Evolutionary conservation across 345 rosid species (phyloP).

Genomic region (Hibiscus syriacus): DNA sequence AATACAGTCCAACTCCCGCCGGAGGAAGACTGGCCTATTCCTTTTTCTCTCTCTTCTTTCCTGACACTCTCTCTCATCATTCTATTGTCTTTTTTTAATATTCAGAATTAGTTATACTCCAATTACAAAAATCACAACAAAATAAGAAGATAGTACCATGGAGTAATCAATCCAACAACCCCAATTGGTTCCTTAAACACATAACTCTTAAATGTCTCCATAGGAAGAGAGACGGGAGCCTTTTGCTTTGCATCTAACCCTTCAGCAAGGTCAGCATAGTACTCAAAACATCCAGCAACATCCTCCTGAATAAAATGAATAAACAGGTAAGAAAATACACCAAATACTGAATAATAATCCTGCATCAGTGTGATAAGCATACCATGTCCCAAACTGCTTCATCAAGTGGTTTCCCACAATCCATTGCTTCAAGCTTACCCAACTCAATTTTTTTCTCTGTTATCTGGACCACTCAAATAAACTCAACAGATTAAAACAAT

Average conservation of each 20-base stretch:
- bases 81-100: too few species aligned
- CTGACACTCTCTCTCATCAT: too few species aligned
- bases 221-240: slow-evolving; percentile 77
- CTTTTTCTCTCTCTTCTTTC: too few species aligned
- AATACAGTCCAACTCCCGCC: too few species aligned
- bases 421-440: slow-evolving; percentile 82
- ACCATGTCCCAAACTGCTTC: slow-evolving; percentile 97
- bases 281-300: slow-evolving; percentile 94
- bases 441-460: slow-evolving; percentile 68
- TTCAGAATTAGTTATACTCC: background rate
- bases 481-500: background rate
- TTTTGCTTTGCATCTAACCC: slow-evolving; percentile 85
- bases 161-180: slow-evolving; percentile 90
- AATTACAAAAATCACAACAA: background rate
- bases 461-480: slow-evolving; percentile 40
- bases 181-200: slow-evolving; percentile 90
- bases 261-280: slow-evolving; percentile 93
- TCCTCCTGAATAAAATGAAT: slow-evolving; percentile 67
- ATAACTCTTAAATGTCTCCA: slow-evolving; percentile 69
- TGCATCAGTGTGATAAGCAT: slow-evolving; percentile 14
- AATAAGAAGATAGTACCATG: slow-evolving; percentile 51
- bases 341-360: background rate
- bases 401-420: slow-evolving; percentile 85
- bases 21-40: too few species aligned
- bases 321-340: slow-evolving; percentile 12